A percentile compares a stretch with the other conserved stretches of the same genome.
These are phyloP conservation scores for Xylariomycetidae sp. DNA, from an alignment of 2,329 filamentous ascomycete species.

Conservation along the genomic window DNA sequence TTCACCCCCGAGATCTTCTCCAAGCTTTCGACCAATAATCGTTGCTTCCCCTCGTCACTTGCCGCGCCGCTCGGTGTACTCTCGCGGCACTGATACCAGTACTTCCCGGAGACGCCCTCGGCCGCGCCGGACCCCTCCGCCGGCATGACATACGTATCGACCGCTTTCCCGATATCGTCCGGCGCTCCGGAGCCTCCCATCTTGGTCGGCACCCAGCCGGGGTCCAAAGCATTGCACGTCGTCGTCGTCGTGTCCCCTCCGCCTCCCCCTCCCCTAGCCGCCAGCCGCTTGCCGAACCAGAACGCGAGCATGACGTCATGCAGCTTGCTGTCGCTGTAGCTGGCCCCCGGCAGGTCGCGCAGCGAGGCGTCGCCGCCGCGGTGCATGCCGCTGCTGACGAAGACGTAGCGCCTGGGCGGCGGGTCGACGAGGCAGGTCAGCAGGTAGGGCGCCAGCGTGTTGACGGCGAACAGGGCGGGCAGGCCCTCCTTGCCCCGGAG, in stretches of 20 bases:
- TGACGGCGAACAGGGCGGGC: constrained; percentile 48
- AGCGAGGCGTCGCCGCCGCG: constrained; percentile 27
- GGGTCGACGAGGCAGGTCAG: constrained; percentile 47
- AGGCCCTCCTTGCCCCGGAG: constrained; percentile 33
- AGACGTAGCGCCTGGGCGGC: constrained; percentile 41
- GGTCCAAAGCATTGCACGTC: constrained; percentile 42
- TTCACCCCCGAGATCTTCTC: no score
- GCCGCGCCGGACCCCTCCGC: constrained; percentile 34
- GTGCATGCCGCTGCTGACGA: constrained; percentile 46
- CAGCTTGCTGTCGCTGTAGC: constrained; percentile 51
- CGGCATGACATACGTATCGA: constrained; percentile 43
- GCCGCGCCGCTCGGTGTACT: no score
- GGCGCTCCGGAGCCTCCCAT: constrained; percentile 46
- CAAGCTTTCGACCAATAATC: no score
- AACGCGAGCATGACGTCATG: constrained; percentile 53
- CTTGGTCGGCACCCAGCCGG: constrained; percentile 52
- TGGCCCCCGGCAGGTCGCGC: constrained; percentile 2
- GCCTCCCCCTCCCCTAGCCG: constrained; percentile 20
- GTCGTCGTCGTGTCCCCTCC: no score
- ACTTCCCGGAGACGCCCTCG: no score
- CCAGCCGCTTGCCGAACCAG: constrained; percentile 43
- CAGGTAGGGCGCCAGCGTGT: constrained; percentile 54
- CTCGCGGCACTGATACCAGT: no score
- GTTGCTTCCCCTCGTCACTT: no score
- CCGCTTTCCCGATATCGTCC: constrained; percentile 39